Base-by-base conservation (phyloP, 2,329 filamentous ascomycete species). In the Phoma herbarum region DNA sequence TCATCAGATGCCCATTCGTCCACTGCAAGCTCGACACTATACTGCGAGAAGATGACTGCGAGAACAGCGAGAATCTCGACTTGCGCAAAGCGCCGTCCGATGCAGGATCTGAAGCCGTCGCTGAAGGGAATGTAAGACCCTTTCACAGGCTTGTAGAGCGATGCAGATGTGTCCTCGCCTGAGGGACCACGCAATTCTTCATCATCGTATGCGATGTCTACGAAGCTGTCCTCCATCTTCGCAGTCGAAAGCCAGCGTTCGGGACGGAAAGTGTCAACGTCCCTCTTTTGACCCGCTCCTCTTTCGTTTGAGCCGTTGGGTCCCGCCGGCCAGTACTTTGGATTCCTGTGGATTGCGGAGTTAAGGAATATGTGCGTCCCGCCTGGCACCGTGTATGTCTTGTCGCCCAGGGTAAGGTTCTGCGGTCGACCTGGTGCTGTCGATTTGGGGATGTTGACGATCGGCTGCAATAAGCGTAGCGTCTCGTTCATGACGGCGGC, bases 401-500 rank as follows among this genome's bases (percentile, higher is more conserved):
- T 79, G 2, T 88, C 90, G 51, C 86, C 80, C 42, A 91, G 73
- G 2, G 75, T 82, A 41, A 94, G 72, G 20, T 80, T 72, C 76
- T 93, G 88, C 50, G 80, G 78, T 33, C 65, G 69, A 29, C 72
- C 77, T 7, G 70, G 73, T 23, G 72, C 60, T 1, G 80, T 82
- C 14, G 81, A 84, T 77, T 95, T 95, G 26, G 91, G 91, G 25
- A 95, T 88, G 51, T 84, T 85, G 42, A 87, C 80, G 18, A 92
- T 88, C 0, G 91, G 87, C 2, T 91, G 90, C 59, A 92, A 82
- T 41, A 93, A 69, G 11, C 92, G 87, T 52, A 95, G 82, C 35
- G 89, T 88, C 79, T 95, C 91, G 70, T 92, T 91, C 83, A 94
- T 85, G 66, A 89, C 85, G 4, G 91, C 91, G 18, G 89, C 91